phyloP scores from a whole-genome alignment of 257 asterid genomes.

The Oldenlandia corymbosa region DNA sequence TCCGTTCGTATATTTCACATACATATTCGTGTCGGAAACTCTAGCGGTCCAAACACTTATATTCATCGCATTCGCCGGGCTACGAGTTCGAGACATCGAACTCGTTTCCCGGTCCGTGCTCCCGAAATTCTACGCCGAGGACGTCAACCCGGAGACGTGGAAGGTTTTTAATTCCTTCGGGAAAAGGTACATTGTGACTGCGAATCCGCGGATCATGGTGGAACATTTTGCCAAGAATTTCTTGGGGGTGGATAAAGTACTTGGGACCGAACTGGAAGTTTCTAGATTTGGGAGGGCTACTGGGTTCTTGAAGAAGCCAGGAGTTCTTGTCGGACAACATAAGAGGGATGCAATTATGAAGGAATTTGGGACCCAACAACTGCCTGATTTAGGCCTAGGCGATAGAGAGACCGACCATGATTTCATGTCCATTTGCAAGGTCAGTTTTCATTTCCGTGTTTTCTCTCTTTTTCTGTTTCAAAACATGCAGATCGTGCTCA shows the following conservation, averaged over 20 bases:
- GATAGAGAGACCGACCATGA: conserved; percentile 72
- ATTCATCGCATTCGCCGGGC: conserved; percentile 60
- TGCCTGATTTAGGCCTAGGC: conserved; percentile 83
- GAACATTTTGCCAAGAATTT: conserved; percentile 57
- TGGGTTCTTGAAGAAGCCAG: conserved; percentile 71
- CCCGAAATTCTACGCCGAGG: conserved; percentile 80
- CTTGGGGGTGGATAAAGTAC: conserved; percentile 79
- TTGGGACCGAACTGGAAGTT: conserved; percentile 71
- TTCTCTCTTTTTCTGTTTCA: too few species aligned
- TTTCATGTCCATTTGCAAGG: conserved; percentile 95
- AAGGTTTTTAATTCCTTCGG: conserved; percentile 66
- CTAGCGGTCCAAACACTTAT: conserved; percentile 42
- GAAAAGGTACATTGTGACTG: conserved; percentile 64
- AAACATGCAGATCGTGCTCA: too few species aligned
- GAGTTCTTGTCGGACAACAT: conserved; percentile 62
- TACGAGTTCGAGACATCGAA: conserved; percentile 66
- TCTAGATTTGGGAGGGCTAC: conserved; percentile 66
- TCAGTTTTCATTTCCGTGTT: too few species aligned
- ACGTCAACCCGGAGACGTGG: conserved; percentile 71
- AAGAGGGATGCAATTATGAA: conserved; percentile 48
- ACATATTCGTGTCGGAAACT: conserved; percentile 58
- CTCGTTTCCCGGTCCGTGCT: conserved; percentile 71
- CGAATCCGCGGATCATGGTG: conserved; percentile 76
- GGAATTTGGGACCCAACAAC: conserved; percentile 52
- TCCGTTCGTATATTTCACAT: conserved; percentile 49